These are phyloP conservation scores for Gyromitra esculenta DNA, from an alignment of 2,329 filamentous ascomycete genomes.

Conservation along the genomic window DNA sequence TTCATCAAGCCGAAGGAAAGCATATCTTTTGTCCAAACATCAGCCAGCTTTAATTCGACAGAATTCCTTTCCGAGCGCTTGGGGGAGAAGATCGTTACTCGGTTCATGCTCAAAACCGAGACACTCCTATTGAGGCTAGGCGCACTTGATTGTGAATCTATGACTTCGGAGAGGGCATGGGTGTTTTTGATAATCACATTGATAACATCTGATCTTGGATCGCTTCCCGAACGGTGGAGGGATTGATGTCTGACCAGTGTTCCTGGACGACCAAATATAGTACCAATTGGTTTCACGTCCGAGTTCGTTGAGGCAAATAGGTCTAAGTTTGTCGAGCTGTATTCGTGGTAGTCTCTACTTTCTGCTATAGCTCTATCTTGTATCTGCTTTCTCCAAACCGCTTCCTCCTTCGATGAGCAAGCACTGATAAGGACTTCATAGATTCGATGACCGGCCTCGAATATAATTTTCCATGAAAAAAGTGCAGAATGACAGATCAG, in stretches of 20 bases:
- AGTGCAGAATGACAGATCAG: slow-evolving; percentile 86
- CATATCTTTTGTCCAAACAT: slow-evolving; percentile 55
- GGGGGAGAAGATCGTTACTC: slow-evolving; percentile 48
- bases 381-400: slow-evolving; percentile 79
- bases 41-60: slow-evolving; percentile 49
- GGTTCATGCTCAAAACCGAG: slow-evolving; percentile 49
- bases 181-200: slow-evolving; percentile 55
- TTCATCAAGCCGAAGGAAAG: slow-evolving; percentile 48
- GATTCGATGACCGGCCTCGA: slow-evolving; percentile 77
- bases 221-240: slow-evolving; percentile 48
- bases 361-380: slow-evolving; percentile 65
- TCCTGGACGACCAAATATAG: slow-evolving; percentile 77
- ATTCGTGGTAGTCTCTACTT: slow-evolving; percentile 65
- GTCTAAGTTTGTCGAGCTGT: slow-evolving; percentile 63
- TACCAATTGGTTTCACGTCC: slow-evolving; percentile 77
- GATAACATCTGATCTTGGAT: slow-evolving; percentile 49
- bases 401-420: slow-evolving; percentile 81
- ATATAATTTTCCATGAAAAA: slow-evolving; percentile 91
- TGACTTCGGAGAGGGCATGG: slow-evolving; percentile 49
- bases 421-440: slow-evolving; percentile 89
- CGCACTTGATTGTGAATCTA: slow-evolving; percentile 27
- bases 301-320: slow-evolving; percentile 73
- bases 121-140: slow-evolving; percentile 50
- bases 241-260: slow-evolving; percentile 62
- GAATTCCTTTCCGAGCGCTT: slow-evolving; percentile 54